Percentiles rank a stretch among this genome's conserved stretches.
Conservation (phyloP, 352 stramenopile genomes). For the Pythium diclinum region DNA sequence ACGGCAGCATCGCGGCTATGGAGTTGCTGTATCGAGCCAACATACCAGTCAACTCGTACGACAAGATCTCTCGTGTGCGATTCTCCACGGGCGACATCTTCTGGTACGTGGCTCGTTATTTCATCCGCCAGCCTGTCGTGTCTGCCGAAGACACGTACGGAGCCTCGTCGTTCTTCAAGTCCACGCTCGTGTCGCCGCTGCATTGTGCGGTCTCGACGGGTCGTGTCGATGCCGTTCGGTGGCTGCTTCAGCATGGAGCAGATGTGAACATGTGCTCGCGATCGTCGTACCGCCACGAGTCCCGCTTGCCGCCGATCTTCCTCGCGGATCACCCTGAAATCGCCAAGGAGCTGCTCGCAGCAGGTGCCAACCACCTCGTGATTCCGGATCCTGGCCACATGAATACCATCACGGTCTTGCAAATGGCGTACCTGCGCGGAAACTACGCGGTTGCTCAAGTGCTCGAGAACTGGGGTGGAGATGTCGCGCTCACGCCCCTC, state of each 20-base stretch:
- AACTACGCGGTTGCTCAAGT: conserved; percentile 82
- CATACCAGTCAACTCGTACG: conserved; percentile 69
- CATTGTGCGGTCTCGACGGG: conserved; percentile 81
- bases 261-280: conserved; percentile 78
- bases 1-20: conserved; percentile 74
- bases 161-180: conserved; percentile 60
- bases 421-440: conserved; percentile 72
- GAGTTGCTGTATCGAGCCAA: conserved; percentile 51
- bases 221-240: conserved; percentile 64
- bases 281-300: conserved; percentile 66
- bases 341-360: conserved; percentile 57
- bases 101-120: conserved; percentile 72
- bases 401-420: conserved; percentile 84
- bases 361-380: conserved; percentile 71
- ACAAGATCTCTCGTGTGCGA: conserved; percentile 78
- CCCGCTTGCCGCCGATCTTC: conserved; percentile 73
- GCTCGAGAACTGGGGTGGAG: conserved; percentile 78
- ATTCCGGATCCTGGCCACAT: conserved; percentile 80
- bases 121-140: conserved; percentile 69
- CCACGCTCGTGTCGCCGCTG: conserved; percentile 67
- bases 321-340: conserved; percentile 79
- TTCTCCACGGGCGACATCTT: conserved; percentile 80
- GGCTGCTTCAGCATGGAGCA: conserved; percentile 65
- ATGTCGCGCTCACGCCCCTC: conserved; percentile 75
- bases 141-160: conserved; percentile 59